Percentiles rank a stretch among this genome's conserved stretches.
Conservation (phyloP, 768 basidiomycete species). For the Lentinula detonsa region DNA sequence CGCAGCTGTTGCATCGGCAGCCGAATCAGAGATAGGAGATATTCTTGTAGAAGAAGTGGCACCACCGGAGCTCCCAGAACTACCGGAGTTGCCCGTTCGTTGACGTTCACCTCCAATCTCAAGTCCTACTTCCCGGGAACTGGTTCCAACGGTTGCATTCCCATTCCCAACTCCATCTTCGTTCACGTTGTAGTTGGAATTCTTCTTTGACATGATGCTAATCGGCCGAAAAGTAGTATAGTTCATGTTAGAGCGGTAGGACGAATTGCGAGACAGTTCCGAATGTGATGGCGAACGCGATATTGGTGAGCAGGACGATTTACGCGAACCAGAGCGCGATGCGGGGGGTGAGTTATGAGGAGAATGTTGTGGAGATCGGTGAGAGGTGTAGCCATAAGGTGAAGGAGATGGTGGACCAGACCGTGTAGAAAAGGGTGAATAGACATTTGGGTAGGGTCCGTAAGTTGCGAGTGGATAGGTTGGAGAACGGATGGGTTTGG, state of each 20-base stretch:
- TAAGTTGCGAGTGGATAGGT: conserved; percentile 2
- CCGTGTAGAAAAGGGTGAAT: background rate
- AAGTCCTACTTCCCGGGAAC: background rate
- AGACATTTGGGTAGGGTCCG: conserved; percentile 1
- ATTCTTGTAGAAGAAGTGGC: background rate
- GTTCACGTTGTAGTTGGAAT: background rate
- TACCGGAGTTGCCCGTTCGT: background rate
- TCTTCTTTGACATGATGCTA: conserved; percentile 2
- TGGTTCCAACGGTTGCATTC: background rate
- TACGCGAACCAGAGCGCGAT: background rate
- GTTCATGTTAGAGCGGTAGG: background rate
- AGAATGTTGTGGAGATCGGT: background rate
- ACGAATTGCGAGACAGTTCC: background rate
- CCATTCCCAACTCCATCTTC: background rate
- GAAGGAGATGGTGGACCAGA: conserved; percentile 3
- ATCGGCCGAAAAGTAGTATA: background rate
- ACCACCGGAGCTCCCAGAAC: background rate
- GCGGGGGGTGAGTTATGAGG: background rate
- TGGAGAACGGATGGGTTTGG: background rate
- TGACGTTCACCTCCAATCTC: background rate
- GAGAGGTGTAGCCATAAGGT: background rate
- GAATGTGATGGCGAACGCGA: background rate
- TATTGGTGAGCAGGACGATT: background rate
- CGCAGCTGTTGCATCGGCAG: background rate
- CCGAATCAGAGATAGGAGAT: background rate